Percentiles rank a stretch among this genome's conserved stretches.
Conservation (phyloP, 768 basidiomycete species). For the Imleria badia region DNA sequence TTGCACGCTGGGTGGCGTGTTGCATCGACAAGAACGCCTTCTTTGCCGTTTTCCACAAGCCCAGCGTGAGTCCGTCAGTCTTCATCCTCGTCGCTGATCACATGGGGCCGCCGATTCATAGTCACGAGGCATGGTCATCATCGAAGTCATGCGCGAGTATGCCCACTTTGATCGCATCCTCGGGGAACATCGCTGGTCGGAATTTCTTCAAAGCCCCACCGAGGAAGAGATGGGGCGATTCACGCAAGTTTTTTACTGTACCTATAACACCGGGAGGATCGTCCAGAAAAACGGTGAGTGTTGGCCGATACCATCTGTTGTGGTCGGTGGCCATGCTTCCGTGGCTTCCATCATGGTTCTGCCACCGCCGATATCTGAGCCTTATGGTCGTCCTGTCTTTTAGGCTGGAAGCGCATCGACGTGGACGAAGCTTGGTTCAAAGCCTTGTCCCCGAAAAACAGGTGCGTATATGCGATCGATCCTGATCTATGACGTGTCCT, state of each 20-base stretch:
- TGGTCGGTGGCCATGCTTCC: neutral
- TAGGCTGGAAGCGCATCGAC: conserved; percentile 50
- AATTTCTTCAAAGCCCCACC: conserved; percentile 35
- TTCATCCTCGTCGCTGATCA: neutral
- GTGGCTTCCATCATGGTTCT: too few relatives aligned
- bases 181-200: conserved; percentile 43
- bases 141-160: conserved; percentile 39
- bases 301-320: neutral
- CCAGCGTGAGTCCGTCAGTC: conserved; percentile 38
- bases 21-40: conserved; percentile 36
- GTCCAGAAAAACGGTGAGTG: conserved; percentile 48
- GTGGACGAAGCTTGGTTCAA: conserved; percentile 46
- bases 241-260: conserved; percentile 42
- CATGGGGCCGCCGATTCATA: conserved; percentile 6
- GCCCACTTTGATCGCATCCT: conserved; percentile 36
- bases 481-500: neutral
- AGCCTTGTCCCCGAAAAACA: conserved; percentile 23
- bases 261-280: conserved; percentile 35
- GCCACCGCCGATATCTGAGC: too few relatives aligned
- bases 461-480: conserved; percentile 18
- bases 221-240: conserved; percentile 28
- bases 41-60: conserved; percentile 45
- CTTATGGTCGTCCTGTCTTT: neutral
- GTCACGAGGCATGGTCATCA: conserved; percentile 46
- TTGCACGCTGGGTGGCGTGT: conserved; percentile 45